Evolutionary conservation across 805 yeast species (phyloP).

Genomic region (Nakazawaea laoshanensis): DNA sequence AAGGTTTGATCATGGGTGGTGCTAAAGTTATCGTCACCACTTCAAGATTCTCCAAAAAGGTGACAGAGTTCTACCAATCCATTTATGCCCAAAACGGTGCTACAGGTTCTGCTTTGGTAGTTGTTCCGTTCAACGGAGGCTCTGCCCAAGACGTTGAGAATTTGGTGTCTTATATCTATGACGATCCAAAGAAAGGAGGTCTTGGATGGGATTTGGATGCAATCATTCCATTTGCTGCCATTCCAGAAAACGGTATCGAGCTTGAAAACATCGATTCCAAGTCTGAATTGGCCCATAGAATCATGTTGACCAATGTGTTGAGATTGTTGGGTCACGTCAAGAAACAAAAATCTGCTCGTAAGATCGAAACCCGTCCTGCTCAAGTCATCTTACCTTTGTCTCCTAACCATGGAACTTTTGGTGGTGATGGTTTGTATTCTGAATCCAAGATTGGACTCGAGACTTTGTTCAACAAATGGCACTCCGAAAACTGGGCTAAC

Average conservation of each 20-base stretch:
- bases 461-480: conserved; percentile 97
- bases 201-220: conserved; percentile 97
- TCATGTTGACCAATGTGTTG: conserved; percentile 92
- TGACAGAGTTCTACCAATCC: conserved; percentile 91
- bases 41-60: conserved; percentile 87
- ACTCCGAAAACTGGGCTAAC: conserved; percentile 92
- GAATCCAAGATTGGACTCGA: conserved; percentile 95
- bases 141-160: conserved; percentile 89
- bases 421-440: conserved; percentile 96
- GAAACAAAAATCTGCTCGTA: conserved; percentile 66
- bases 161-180: conserved; percentile 77
- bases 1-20: conserved; percentile 95
- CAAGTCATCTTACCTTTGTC: conserved; percentile 94
- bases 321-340: conserved; percentile 90
- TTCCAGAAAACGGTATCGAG: conserved; percentile 98
- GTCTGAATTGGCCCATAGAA: conserved; percentile 97
- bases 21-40: conserved; percentile 96
- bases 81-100: conserved; percentile 92
- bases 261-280: conserved; percentile 86
- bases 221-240: conserved; percentile 96
- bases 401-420: conserved; percentile 98
- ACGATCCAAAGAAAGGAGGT: conserved; percentile 77
- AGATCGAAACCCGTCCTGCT: conserved; percentile 93
- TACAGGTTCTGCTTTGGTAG: conserved; percentile 82
- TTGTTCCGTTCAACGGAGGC: conserved; percentile 98